These are phyloP conservation scores for Penicillium subrubescens DNA, from an alignment of 495 filamentous ascomycete genomes.

Conservation along the genomic window DNA sequence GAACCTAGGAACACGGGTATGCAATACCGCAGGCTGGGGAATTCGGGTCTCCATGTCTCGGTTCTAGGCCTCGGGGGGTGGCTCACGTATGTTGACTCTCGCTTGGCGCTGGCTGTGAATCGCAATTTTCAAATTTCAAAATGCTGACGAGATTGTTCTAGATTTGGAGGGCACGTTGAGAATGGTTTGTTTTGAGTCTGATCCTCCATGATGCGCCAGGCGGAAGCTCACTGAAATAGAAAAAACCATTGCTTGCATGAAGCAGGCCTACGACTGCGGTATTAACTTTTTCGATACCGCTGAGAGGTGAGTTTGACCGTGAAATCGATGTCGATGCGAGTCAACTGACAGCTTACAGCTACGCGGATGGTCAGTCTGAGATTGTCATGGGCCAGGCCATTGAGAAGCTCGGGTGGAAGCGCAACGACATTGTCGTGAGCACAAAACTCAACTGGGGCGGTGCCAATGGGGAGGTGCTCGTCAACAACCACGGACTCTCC, in stretches of 20 bases:
- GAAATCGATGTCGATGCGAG: neutral
- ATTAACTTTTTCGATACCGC: slow-evolving; percentile 6
- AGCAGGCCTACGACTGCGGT: slow-evolving; percentile 6
- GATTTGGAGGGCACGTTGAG: slow-evolving; percentile 2
- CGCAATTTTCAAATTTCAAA: neutral
- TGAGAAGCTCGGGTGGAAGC: neutral
- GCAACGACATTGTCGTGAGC: slow-evolving; percentile 1
- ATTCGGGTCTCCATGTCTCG: slow-evolving; percentile 3
- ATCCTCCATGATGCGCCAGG: neutral
- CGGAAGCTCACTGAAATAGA: neutral
- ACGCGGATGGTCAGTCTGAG: slow-evolving; percentile 1
- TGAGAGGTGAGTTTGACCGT: neutral
- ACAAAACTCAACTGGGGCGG: slow-evolving; percentile 2
- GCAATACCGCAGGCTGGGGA: neutral
- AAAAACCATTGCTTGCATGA: slow-evolving; percentile 1
- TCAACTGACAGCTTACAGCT: neutral
- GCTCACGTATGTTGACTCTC: neutral
- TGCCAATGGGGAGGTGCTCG: neutral
- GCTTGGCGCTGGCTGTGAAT: neutral
- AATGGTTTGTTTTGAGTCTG: neutral
- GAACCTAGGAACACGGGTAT: slow-evolving; percentile 2
- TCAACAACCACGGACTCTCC: slow-evolving; percentile 4
- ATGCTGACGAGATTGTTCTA: neutral
- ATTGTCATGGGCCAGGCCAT: slow-evolving; percentile 5
- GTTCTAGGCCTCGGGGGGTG: slow-evolving; percentile 1